Base-by-base conservation (phyloP, 306 rosid species). In the Sophora flavescens region DNA sequence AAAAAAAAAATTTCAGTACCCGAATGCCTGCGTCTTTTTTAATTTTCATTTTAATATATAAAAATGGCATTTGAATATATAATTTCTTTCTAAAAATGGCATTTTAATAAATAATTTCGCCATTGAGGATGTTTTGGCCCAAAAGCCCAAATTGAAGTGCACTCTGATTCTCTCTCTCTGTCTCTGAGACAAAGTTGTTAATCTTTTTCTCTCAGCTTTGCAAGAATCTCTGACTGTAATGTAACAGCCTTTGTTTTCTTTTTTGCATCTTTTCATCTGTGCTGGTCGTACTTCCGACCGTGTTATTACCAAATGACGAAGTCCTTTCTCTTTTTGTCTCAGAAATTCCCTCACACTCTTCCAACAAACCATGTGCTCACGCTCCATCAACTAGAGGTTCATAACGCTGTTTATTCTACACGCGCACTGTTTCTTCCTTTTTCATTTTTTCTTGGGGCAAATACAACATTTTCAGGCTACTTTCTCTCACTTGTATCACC, bases 221-320 rank as follows among this genome's bases (percentile, higher is more conserved):
- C 35, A 28, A 70, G 86, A 84, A 84, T 87, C 84, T 80, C 78
- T 77, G 82, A 66, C 48, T 18, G 13, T n/a, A 54, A 74, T 18
- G 13, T n/a, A 54, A 74, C 87, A 84, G 86, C 82, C 35, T 72
- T 75, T 38, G 6, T 36, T 14, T 52, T 75, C 42, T 15, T 50
- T 44, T 35, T 66, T 60, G 33, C 70, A 56, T 42, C 32, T 36
- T 47, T 11, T 32, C 13, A 47, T 52, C 14, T 69, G 22, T 63
- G 7, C 2, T 38, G 16, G 44, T 73, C 68, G 83, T 87, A 87
- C 79, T 59, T 74, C 84, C 88, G 77, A 72, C 83, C 80, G 47
- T 77, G 71, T 86, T 83, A 83, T 86, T 85, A 64, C 84, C 87
- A 68, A 82, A 88, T 88, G 85, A 87, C 89, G 56, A 85, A 48